Base-by-base conservation (phyloP, 2,329 filamentous ascomycete genomes). In the Trichoderma asperellum region DNA sequence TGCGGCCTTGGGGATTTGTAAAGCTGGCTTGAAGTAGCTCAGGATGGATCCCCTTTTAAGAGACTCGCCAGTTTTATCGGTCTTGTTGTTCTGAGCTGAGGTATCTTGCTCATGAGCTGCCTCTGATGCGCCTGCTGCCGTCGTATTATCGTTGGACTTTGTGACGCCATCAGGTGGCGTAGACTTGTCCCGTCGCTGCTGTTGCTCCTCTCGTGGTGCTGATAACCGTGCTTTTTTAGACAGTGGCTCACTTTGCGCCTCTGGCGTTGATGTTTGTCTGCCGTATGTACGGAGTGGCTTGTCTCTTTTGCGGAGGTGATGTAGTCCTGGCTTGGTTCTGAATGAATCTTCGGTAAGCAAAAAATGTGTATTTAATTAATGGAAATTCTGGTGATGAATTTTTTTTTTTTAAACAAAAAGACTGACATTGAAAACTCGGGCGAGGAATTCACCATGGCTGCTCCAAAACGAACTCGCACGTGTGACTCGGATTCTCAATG, bases 241-340 rank as follows among this genome's bases (percentile, higher is more conserved):
- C 2, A 73, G 71, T 0, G 75, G 73, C 10, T 79, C 76, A n/a
- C 58, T 71, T 43, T 72, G 70, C 10, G 73, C 55, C 47, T 77
- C 76, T 5, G 73, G 68, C 10, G 76, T 43, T 7, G 72, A 71
- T 10, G 72, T 65, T 40, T 79, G 77, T 70, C 79, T 81, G 55
- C 81, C 80, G 53, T 83, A 83, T 14, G 82, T 83, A 68, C 80
- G 78, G 16, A 82, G 72, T 5, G 77, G 75, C 69, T 79, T 81
- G 63, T 75, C 75, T 63, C 79, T 77, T 47, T 75, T 75, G 68
- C 75, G 76, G 24, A 75, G 65, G 10, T 70, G 72, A 37, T 72
- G 58, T 49, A 77, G 72, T 66, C 74, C 73, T 7, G 70, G 73
- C 63, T 78, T 77, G n/a, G 77, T 77, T 76, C 80, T 81, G 18